These are phyloP conservation scores for Melastoma malabathricum DNA, from an alignment of 345 rosid genomes.

Conservation along the genomic window DNA sequence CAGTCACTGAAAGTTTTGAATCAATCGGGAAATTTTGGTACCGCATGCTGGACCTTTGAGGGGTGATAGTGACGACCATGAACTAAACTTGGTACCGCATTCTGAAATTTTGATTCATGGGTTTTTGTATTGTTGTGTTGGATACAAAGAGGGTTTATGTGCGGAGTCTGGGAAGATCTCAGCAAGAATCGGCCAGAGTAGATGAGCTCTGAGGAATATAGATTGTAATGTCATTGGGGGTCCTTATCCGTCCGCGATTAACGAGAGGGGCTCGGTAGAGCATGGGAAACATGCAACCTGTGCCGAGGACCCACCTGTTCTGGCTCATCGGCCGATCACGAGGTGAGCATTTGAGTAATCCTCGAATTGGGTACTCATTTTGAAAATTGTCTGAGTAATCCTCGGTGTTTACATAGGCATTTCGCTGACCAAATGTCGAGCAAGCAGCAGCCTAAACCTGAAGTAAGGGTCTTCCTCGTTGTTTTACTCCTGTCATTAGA, in stretches of 20 bases:
- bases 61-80: not conserved
- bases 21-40: not conserved
- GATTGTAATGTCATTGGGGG: slow-evolving; percentile 49
- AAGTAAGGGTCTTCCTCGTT: slow-evolving; percentile 18
- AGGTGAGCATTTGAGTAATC: slow-evolving; percentile 28
- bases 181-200: slow-evolving; percentile 31
- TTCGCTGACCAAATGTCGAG: slow-evolving; percentile 70
- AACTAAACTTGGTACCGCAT: too few species aligned
- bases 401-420: slow-evolving; percentile 33
- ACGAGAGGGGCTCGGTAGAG: slow-evolving; percentile 47
- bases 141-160: slow-evolving; percentile 30
- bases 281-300: slow-evolving; percentile 39
- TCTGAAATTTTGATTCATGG: too few species aligned
- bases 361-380: not conserved
- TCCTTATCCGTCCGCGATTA: slow-evolving; percentile 56
- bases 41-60: slow-evolving; percentile 5
- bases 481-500: not conserved
- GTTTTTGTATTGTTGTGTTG: slow-evolving; percentile 1
- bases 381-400: not conserved
- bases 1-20: too few species aligned
- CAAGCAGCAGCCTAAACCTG: slow-evolving; percentile 36
- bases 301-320: slow-evolving; percentile 37
- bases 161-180: slow-evolving; percentile 44
- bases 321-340: slow-evolving; percentile 68
- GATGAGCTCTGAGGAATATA: slow-evolving; percentile 63